Percentiles rank a stretch among this genome's conserved stretches.
Evolutionary conservation across 352 stramenopile species (phyloP).

Genomic region (Phytophthora tubulina): DNA sequence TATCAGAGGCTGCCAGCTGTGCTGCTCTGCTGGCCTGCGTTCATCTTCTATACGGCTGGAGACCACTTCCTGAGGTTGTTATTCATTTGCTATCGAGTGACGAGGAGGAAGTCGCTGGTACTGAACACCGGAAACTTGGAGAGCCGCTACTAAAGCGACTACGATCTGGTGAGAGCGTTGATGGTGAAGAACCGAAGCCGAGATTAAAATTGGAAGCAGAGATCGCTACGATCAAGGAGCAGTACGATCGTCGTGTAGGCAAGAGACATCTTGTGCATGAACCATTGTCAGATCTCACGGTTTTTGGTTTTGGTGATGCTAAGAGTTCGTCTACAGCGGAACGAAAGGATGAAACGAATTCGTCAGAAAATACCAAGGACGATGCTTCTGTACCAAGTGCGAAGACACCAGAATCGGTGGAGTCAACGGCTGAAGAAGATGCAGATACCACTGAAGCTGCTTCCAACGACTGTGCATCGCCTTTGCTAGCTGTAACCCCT

Average conservation of each 20-base stretch:
- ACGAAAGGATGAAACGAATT: slow-evolving; percentile 1
- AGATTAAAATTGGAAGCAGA: slow-evolving; percentile 72
- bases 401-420: neutral
- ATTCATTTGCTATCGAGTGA: slow-evolving; percentile 67
- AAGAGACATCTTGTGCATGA: slow-evolving; percentile 68
- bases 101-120: slow-evolving; percentile 27
- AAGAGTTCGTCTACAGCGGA: slow-evolving; percentile 3
- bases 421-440: slow-evolving; percentile 1
- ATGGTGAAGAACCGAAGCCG: slow-evolving; percentile 29
- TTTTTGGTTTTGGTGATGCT: slow-evolving; percentile 32
- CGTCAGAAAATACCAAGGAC: slow-evolving; percentile 1
- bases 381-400: neutral
- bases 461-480: neutral
- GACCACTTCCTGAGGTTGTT: slow-evolving; percentile 70
- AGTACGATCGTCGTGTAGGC: slow-evolving; percentile 73
- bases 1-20: slow-evolving; percentile 80
- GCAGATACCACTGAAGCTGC: neutral
- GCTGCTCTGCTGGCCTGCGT: slow-evolving; percentile 83
- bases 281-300: slow-evolving; percentile 32
- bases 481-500: neutral
- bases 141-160: slow-evolving; percentile 55
- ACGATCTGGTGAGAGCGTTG: slow-evolving; percentile 43
- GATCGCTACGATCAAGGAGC: slow-evolving; percentile 77
- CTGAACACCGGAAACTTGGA: slow-evolving; percentile 37
- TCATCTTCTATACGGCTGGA: slow-evolving; percentile 82